Conservation (phyloP, 805 yeast species). For the Pichia deserticola region DNA sequence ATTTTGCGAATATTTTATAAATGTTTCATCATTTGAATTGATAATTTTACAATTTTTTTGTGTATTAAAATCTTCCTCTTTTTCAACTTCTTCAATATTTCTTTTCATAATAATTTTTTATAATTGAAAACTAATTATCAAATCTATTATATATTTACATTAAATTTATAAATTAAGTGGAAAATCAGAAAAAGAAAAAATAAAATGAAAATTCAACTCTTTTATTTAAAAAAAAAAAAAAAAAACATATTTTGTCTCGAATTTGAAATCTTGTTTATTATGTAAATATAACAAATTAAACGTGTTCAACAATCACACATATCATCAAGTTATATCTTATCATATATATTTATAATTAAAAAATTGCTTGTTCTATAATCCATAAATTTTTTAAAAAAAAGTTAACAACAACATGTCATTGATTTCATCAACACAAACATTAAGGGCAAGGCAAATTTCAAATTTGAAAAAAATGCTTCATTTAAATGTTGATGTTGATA, state of each 20-base stretch:
- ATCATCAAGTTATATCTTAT: no score
- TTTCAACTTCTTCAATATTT: neutral
- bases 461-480: constrained; percentile 77
- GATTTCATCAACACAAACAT: constrained; percentile 12
- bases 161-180: neutral
- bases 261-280: no score
- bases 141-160: no score
- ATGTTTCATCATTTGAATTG: neutral
- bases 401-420: constrained; percentile 12
- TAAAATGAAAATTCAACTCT: neutral
- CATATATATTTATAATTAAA: no score
- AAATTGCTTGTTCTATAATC: no score
- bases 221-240: no score
- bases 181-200: neutral
- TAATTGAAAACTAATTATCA: no score
- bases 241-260: no score
- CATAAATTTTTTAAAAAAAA: no score
- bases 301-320: no score
- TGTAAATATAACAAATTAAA: no score
- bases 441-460: constrained; percentile 25
- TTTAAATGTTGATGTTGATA: constrained; percentile 68
- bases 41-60: no score
- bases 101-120: neutral
- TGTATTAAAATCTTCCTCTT: neutral
- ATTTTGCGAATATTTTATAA: constrained; percentile 5